A percentile compares a stretch with the other conserved stretches of the same genome.
Conservation (phyloP, 2,329 filamentous ascomycete species). For the Pyrenophora seminiperda region DNA sequence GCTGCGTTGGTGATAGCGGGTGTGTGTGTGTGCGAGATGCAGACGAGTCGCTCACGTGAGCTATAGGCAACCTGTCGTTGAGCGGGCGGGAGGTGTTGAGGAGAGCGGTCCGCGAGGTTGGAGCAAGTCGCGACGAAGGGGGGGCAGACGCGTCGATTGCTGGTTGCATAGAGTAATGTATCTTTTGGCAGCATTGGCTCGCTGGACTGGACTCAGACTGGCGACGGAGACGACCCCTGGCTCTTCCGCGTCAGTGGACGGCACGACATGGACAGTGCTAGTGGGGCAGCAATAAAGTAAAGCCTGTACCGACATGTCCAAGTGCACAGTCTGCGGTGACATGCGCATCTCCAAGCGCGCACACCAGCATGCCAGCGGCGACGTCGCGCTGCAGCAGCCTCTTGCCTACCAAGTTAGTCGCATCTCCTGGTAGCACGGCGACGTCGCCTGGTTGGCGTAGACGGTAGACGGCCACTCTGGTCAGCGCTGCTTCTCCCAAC, state of each 20-base stretch:
- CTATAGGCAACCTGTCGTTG: background rate
- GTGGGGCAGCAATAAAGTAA: conserved; percentile 12
- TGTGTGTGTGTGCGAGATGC: conserved; percentile 9
- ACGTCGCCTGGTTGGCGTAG: no score
- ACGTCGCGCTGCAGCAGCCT: background rate
- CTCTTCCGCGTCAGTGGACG: conserved; percentile 7
- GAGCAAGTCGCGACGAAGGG: background rate
- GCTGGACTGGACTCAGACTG: background rate
- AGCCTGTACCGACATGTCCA: conserved; percentile 4
- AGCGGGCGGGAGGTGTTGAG: background rate
- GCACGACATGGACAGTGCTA: conserved; percentile 8
- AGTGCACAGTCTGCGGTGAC: background rate
- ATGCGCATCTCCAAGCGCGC: conserved; percentile 1
- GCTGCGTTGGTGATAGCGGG: background rate
- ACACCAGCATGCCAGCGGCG: background rate
- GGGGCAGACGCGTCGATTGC: conserved; percentile 8
- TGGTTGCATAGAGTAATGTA: conserved; percentile 1
- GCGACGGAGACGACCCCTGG: conserved; percentile 1
- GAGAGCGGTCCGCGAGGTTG: background rate
- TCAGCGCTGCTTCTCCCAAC: no score
- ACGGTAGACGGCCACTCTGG: no score
- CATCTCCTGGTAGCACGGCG: no score
- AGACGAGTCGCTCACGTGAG: conserved; percentile 12
- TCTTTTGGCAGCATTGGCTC: conserved; percentile 7
- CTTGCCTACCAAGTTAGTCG: no score